Percentiles rank a stretch among this genome's conserved stretches.
phyloP scores from a whole-genome alignment of 257 asterid species.

The Dorcoceras hygrometricum region DNA sequence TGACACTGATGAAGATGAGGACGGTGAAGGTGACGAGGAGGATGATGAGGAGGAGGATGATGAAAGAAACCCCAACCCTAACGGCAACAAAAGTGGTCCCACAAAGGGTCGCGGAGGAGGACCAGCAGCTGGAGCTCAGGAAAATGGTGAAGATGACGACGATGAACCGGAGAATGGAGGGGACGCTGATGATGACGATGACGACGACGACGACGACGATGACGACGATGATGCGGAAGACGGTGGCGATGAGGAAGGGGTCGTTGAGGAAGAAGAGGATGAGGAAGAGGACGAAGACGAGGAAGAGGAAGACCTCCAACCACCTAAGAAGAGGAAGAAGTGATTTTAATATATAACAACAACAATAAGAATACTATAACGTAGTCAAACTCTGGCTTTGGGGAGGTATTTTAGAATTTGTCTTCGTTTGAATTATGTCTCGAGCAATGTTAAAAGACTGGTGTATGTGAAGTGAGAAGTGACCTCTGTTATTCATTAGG shows the following conservation, averaged over 20 bases:
- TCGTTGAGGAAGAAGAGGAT: slow-evolving; percentile 9
- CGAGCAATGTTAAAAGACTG: background rate
- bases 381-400: background rate
- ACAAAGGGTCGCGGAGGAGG: slow-evolving; percentile 35
- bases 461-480: background rate
- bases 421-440: background rate
- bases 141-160: slow-evolving; percentile 8
- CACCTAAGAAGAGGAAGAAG: slow-evolving; percentile 63
- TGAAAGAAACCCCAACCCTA: slow-evolving; percentile 19
- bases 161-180: slow-evolving; percentile 27
- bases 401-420: slow-evolving; percentile 11
- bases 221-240: slow-evolving; percentile 20
- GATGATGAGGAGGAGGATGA: slow-evolving; percentile 34
- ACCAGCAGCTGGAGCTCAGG: background rate
- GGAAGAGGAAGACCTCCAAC: slow-evolving; percentile 42
- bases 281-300: slow-evolving; percentile 29
- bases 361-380: background rate
- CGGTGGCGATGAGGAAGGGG: slow-evolving; percentile 35
- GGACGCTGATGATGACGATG: slow-evolving; percentile 18
- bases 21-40: slow-evolving; percentile 30
- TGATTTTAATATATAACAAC: slow-evolving; percentile 6
- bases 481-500: background rate
- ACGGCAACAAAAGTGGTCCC: slow-evolving; percentile 34
- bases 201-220: background rate
- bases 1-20: slow-evolving; percentile 26